phyloP scores from a whole-genome alignment of 495 filamentous ascomycete species.

The Penicillium roqueforti region DNA sequence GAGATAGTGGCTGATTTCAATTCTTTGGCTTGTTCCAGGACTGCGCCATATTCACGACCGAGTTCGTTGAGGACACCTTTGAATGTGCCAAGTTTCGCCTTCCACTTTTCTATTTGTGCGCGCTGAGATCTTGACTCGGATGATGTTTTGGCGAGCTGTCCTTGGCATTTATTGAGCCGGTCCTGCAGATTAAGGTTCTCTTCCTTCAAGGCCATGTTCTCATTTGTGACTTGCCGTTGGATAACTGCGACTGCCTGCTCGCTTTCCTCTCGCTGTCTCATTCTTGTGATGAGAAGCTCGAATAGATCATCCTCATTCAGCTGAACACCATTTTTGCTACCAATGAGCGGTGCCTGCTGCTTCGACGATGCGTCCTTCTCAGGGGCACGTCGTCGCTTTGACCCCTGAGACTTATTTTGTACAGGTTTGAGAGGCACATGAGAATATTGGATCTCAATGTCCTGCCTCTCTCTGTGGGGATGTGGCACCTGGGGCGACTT shows the following conservation, averaged over 20 bases:
- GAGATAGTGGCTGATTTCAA: slow-evolving; percentile 17
- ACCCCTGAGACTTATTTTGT: slow-evolving; percentile 7
- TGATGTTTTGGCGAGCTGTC: slow-evolving; percentile 17
- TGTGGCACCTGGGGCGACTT: neutral
- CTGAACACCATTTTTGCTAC: slow-evolving; percentile 4
- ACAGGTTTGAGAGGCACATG: neutral
- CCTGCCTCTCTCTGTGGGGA: neutral
- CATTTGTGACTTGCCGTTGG: slow-evolving; percentile 24
- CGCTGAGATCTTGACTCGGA: slow-evolving; percentile 17
- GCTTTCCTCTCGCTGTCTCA: slow-evolving; percentile 36
- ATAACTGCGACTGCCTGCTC: slow-evolving; percentile 21
- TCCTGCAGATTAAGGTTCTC: slow-evolving; percentile 28
- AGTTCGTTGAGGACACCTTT: slow-evolving; percentile 36
- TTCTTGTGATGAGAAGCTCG: slow-evolving; percentile 32
- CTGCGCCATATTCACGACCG: slow-evolving; percentile 29
- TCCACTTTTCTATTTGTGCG: slow-evolving; percentile 31
- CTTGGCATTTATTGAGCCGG: slow-evolving; percentile 10
- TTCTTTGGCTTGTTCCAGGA: slow-evolving; percentile 26
- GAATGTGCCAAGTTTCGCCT: slow-evolving; percentile 29
- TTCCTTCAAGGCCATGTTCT: slow-evolving; percentile 20
- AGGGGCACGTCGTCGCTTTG: slow-evolving; percentile 17
- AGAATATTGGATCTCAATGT: neutral
- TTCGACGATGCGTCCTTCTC: slow-evolving; percentile 6
- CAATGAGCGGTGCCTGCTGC: neutral
- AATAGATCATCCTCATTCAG: slow-evolving; percentile 36